phyloP scores from a whole-genome alignment of 768 basidiomycete species.

The Paxillus ammoniavirescens region DNA sequence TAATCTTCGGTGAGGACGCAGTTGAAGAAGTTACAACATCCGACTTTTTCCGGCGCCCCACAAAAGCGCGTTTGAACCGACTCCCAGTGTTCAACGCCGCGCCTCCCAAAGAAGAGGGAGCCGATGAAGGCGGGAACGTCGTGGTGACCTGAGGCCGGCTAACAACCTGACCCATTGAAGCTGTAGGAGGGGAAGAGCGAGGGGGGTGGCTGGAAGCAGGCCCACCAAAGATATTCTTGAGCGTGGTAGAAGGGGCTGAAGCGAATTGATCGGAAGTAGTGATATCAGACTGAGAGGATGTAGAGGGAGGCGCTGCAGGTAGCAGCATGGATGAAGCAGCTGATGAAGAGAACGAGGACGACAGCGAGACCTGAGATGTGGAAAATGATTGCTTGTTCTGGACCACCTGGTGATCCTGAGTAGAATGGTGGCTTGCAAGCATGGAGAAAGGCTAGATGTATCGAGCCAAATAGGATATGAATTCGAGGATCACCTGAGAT shows the following conservation, averaged over 20 bases:
- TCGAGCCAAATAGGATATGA: constrained; percentile 25
- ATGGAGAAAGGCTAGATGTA: constrained; percentile 15
- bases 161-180: constrained; percentile 34
- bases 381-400: constrained; percentile 38
- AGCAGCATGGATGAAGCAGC: constrained; percentile 40
- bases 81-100: constrained; percentile 22
- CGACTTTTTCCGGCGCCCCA: constrained; percentile 34
- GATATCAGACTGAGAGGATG: constrained; percentile 41
- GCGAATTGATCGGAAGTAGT: constrained; percentile 41
- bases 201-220: constrained; percentile 25
- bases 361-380: constrained; percentile 40
- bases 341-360: constrained; percentile 46
- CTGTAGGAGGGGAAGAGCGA: constrained; percentile 24
- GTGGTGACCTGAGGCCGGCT: constrained; percentile 30
- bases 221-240: constrained; percentile 30
- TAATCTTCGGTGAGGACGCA: constrained; percentile 15
- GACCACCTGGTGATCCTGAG: constrained; percentile 26
- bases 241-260: constrained; percentile 35
- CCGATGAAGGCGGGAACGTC: constrained; percentile 26
- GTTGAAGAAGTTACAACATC: constrained; percentile 19
- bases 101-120: constrained; percentile 21
- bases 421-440: constrained; percentile 19
- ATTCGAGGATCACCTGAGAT: constrained; percentile 26
- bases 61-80: constrained; percentile 31
- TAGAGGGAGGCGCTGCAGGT: constrained; percentile 34